Percentiles rank a stretch among this genome's conserved stretches.
These are phyloP conservation scores for Teratosphaeria viscida DNA, from an alignment of 2,329 filamentous ascomycete genomes.

Conservation along the genomic window DNA sequence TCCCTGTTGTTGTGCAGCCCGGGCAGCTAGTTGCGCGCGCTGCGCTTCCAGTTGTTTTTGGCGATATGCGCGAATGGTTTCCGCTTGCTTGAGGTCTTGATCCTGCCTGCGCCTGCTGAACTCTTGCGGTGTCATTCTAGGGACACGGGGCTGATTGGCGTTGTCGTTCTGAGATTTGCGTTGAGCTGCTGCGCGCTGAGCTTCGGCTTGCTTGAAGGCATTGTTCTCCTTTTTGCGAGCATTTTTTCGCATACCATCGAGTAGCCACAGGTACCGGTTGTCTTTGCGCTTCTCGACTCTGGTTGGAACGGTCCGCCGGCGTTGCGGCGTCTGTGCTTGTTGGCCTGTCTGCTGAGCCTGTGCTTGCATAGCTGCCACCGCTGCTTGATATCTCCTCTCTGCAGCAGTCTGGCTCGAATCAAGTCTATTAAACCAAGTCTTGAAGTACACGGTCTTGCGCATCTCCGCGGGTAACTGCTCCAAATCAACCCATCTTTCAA, in stretches of 20 bases:
- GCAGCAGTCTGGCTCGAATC: slow-evolving; percentile 53
- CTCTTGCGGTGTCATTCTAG: slow-evolving; percentile 70
- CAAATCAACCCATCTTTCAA: slow-evolving; percentile 88
- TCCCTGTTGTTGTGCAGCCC: slow-evolving; percentile 24
- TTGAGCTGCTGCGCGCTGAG: slow-evolving; percentile 57
- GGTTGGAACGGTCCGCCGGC: slow-evolving; percentile 67
- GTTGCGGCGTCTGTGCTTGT: slow-evolving; percentile 43
- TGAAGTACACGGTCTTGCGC: slow-evolving; percentile 92
- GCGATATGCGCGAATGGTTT: slow-evolving; percentile 49
- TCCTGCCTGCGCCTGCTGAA: slow-evolving; percentile 86
- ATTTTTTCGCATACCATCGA: slow-evolving; percentile 90
- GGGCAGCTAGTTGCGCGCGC: slow-evolving; percentile 27
- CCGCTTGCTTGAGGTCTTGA: slow-evolving; percentile 58
- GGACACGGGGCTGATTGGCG: slow-evolving; percentile 18
- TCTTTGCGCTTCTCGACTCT: slow-evolving; percentile 79
- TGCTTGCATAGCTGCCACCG: slow-evolving; percentile 43
- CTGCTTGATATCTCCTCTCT: slow-evolving; percentile 46
- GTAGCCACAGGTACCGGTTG: slow-evolving; percentile 74
- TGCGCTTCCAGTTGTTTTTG: slow-evolving; percentile 49
- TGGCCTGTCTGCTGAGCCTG: slow-evolving; percentile 36
- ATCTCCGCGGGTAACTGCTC: slow-evolving; percentile 88
- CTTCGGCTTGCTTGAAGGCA: slow-evolving; percentile 77
- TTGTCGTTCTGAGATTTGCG: slow-evolving; percentile 53
- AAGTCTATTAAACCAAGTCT: slow-evolving; percentile 54
- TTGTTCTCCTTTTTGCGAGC: slow-evolving; percentile 86